Conservation (phyloP, 116 monocot genomes). For the Phalaenopsis hybrid region DNA sequence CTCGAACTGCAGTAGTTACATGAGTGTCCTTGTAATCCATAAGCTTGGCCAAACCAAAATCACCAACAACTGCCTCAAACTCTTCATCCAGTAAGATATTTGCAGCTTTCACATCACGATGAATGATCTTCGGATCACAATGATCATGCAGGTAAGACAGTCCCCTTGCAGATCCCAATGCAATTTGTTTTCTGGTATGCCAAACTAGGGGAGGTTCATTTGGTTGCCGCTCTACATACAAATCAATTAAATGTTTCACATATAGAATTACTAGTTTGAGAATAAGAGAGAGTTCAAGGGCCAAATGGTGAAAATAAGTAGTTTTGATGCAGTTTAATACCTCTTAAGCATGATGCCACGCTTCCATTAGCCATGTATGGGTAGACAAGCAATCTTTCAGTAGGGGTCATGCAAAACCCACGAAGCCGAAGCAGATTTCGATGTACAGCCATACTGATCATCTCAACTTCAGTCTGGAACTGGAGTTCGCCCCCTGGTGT, state of each 20-base stretch:
- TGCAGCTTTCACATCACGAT: constrained; percentile 86
- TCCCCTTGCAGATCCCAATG: constrained; percentile 72
- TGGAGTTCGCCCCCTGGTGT: constrained; percentile 85
- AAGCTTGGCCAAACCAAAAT: constrained; percentile 77
- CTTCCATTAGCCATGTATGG: constrained; percentile 92
- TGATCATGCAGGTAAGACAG: constrained; percentile 82
- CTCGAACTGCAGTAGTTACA: constrained; percentile 83
- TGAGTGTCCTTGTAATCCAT: constrained; percentile 93
- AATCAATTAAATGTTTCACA: not conserved
- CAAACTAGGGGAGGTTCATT: constrained; percentile 61
- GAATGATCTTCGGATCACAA: constrained; percentile 84
- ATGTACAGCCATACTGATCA: constrained; percentile 91
- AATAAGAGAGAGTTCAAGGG: too few relatives aligned
- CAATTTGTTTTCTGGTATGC: constrained; percentile 51
- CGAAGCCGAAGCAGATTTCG: constrained; percentile 67
- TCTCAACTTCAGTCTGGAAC: constrained; percentile 88
- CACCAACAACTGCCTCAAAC: constrained; percentile 85
- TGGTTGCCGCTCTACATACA: constrained; percentile 34
- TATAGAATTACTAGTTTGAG: too few relatives aligned
- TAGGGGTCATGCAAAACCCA: constrained; percentile 89
- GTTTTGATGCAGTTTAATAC: constrained; percentile 19
- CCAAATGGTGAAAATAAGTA: not conserved
- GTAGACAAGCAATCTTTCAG: constrained; percentile 78
- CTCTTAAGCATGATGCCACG: constrained; percentile 89
- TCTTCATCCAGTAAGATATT: constrained; percentile 81